Evolutionary conservation across 805 yeast genomes (phyloP).

Genomic region (Alloascoidea hylecoeti): DNA sequence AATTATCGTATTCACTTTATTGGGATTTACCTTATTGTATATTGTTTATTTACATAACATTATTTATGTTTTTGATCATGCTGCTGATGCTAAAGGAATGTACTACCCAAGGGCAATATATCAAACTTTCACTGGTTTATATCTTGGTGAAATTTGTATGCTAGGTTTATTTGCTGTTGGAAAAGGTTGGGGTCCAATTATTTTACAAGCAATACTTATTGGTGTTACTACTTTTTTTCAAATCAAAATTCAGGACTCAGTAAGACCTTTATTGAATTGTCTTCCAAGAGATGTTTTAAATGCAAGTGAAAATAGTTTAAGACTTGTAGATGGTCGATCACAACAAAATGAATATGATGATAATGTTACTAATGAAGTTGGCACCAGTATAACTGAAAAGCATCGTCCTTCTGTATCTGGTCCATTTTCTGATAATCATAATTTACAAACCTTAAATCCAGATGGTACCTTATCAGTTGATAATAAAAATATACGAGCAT

Average conservation of each 20-base stretch:
- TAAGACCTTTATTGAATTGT: constrained; percentile 35
- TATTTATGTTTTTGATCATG: constrained; percentile 52
- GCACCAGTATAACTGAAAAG: no score
- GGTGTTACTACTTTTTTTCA: constrained; percentile 60
- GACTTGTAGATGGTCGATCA: no score
- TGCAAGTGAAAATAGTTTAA: background rate
- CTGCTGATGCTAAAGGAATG: constrained; percentile 64
- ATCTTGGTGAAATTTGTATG: constrained; percentile 76
- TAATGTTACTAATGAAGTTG: no score
- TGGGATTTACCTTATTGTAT: constrained; percentile 59
- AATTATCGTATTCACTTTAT: constrained; percentile 58
- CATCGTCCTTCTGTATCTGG: background rate
- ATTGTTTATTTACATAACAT: constrained; percentile 70
- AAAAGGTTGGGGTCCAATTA: constrained; percentile 91
- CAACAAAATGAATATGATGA: no score
- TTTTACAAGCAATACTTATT: constrained; percentile 53
- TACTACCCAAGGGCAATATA: constrained; percentile 81
- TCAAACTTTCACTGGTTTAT: constrained; percentile 81
- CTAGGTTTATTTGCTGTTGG: constrained; percentile 81
- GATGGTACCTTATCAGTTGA: background rate
- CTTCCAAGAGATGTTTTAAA: constrained; percentile 16
- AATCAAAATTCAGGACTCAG: constrained; percentile 46
- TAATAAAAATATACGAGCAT: background rate
- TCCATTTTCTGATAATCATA: constrained; percentile 1
- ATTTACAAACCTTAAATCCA: background rate